These are phyloP conservation scores for Trichodelitschia bisporula DNA, from an alignment of 495 filamentous ascomycete genomes.

Conservation along the genomic window DNA sequence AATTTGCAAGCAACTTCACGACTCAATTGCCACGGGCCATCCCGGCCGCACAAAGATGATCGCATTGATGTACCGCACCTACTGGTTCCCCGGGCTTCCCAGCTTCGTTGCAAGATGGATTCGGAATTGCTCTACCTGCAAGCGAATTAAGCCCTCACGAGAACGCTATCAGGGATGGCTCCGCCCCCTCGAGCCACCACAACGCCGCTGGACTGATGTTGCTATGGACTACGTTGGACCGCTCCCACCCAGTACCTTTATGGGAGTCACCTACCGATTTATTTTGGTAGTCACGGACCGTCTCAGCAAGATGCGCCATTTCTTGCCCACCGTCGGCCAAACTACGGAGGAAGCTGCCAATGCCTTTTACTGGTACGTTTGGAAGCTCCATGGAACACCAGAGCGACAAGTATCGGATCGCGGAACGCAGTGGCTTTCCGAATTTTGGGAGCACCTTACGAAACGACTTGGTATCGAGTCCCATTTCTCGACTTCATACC, in stretches of 20 bases:
- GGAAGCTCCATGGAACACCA: slow-evolving; percentile 3
- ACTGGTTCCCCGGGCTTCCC: slow-evolving; percentile 4
- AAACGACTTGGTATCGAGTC: slow-evolving; percentile 2
- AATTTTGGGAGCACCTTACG: slow-evolving; percentile 7
- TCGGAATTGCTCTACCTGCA: slow-evolving; percentile 4
- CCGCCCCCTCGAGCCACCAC: slow-evolving; percentile 7
- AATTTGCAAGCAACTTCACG: slow-evolving; percentile 1
- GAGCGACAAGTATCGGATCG: slow-evolving; percentile 7
- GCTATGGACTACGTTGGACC: slow-evolving; percentile 9
- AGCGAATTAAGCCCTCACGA: slow-evolving; percentile 3
- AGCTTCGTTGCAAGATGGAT: slow-evolving; percentile 4
- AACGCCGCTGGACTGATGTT: slow-evolving; percentile 6
- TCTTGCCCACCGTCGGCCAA: slow-evolving; percentile 1
- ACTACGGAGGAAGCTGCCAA: slow-evolving; percentile 2
- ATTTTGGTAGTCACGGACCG: slow-evolving; percentile 5
- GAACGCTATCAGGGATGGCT: slow-evolving; percentile 5
- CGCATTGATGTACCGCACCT: slow-evolving; percentile 2
- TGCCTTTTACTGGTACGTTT: slow-evolving; percentile 3
- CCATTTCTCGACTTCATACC: slow-evolving; percentile 7
- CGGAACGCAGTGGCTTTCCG: slow-evolving; percentile 6
- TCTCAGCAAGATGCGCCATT: slow-evolving; percentile 3
- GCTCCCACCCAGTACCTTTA: neutral
- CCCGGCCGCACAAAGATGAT: slow-evolving; percentile 1
- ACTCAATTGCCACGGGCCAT: slow-evolving; percentile 2
- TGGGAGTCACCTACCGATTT: slow-evolving; percentile 1